A percentile compares a stretch with the other conserved stretches of the same genome.
Conservation (phyloP, 148 eudicot genomes). For the Silene latifolia region DNA sequence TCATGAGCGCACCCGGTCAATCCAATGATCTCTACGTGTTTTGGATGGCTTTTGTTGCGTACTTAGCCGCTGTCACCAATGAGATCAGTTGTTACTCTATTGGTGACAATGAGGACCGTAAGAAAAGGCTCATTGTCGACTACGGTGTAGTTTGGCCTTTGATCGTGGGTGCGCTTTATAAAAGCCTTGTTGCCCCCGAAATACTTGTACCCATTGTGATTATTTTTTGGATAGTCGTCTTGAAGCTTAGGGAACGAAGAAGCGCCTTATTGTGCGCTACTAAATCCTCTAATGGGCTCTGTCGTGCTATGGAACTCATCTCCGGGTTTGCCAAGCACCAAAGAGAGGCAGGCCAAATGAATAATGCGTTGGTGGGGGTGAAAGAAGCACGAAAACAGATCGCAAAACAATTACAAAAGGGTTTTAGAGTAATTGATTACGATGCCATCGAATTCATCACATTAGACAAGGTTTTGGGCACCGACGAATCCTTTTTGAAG, state of each 20-base stretch:
- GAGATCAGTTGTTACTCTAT: constrained; percentile 3
- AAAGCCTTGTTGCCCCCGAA: too few species aligned
- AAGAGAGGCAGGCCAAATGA: not conserved
- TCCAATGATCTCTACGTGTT: not conserved
- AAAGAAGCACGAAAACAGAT: not conserved
- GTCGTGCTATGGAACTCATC: not conserved
- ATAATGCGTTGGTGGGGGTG: not conserved
- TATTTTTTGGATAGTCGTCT: too few species aligned
- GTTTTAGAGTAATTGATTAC: not conserved
- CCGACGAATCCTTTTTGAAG: not conserved
- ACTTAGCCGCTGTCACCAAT: constrained; percentile 3
- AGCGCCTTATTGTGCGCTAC: not conserved
- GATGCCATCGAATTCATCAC: not conserved
- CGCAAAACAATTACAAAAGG: not conserved
- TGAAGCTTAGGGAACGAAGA: too few species aligned
- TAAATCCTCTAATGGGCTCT: not conserved
- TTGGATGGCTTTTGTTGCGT: not conserved
- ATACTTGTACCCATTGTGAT: too few species aligned
- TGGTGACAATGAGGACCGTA: not conserved
- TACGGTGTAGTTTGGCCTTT: not conserved
- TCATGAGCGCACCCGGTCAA: not conserved
- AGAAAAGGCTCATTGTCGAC: not conserved
- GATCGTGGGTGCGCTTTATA: too few species aligned
- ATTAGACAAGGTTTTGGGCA: not conserved
- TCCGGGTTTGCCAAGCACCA: not conserved